Base-by-base conservation (phyloP, 225 moss, liverwort and hornwort species). In the Asterella californica region DNA sequence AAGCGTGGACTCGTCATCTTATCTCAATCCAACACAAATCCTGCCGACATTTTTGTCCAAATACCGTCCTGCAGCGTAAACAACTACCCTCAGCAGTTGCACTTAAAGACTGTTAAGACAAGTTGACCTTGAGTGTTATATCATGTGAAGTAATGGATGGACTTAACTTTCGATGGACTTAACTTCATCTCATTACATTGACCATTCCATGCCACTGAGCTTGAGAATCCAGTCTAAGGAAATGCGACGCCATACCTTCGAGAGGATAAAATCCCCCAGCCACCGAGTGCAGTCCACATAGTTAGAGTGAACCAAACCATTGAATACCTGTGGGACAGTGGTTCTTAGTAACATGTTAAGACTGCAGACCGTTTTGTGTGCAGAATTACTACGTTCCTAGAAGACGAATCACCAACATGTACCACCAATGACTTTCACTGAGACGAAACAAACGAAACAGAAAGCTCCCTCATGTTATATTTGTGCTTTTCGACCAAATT, bases 281-380 rank as follows among this genome's bases (percentile, higher is more conserved):
- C 97, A 99, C 66, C 97, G 93, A 24, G 93, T 92, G 78, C 97
- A 99, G 74, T 99, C 97, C 85, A 99, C 97, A 70, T 99, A 94
- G 70, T 99, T 99, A 55, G 91, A 93, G 80, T 99, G 97, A 63
- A 99, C 94, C 25, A 88, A 63, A 19, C 94, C 97, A 84, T 91
- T 99, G 59, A 94, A 94, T 1, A 99, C 86, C 90, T 90, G 87
- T 76, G 2, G n/a, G n/a, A 17, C 52, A 52, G 17, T 52, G 52
- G 52, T 52, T 52, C 52, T 52, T 17, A 52, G 52, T 52, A 52
- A 52, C 2, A 17, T 52, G 12, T 52, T 48, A 48, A n/a, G n/a
- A n/a, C 42, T 7, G 7, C 42, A 42, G 4, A 42, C 7, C 4
- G 7, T 42, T 7, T 42, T 42, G 42, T 42, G 42, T 22, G 19